Conservation (phyloP, 2,329 filamentous ascomycete species). For the Fusarium poae region DNA sequence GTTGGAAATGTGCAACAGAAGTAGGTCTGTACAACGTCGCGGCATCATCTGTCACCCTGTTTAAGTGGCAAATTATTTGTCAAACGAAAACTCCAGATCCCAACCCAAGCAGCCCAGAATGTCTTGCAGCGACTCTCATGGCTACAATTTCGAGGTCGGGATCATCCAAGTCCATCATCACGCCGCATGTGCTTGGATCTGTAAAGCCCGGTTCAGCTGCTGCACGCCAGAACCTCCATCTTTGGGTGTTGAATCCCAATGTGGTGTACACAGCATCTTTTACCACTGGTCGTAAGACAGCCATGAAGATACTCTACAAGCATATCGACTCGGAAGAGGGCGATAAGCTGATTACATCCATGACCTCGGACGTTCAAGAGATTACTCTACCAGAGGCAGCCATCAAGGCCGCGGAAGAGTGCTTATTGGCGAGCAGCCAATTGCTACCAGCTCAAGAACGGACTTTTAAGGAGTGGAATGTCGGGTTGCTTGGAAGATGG, state of each 20-base stretch:
- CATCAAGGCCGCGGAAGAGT: constrained; percentile 59
- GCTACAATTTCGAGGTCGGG: constrained; percentile 68
- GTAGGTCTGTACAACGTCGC: constrained; percentile 64
- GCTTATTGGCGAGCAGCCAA: constrained; percentile 62
- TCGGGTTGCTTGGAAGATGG: constrained; percentile 70
- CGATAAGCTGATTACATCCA: constrained; percentile 62
- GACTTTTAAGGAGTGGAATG: constrained; percentile 74
- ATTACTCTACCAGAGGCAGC: constrained; percentile 66
- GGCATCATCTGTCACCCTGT: constrained; percentile 62
- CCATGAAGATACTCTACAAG: constrained; percentile 68
- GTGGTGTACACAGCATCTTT: constrained; percentile 64
- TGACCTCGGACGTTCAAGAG: constrained; percentile 70
- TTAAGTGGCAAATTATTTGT: constrained; percentile 70
- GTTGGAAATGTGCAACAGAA: constrained; percentile 60
- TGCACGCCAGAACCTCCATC: constrained; percentile 55
- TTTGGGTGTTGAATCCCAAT: constrained; percentile 70
- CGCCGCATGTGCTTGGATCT: constrained; percentile 51
- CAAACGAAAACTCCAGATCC: constrained; percentile 45
- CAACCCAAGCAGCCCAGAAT: constrained; percentile 61
- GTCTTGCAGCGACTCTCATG: constrained; percentile 65
- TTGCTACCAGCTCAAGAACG: constrained; percentile 69
- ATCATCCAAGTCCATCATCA: constrained; percentile 68
- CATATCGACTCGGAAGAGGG: constrained; percentile 59
- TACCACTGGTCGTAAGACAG: constrained; percentile 50
- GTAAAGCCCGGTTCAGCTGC: constrained; percentile 6